Conservation (phyloP, 257 asterid genomes). For the Paraleonurus japonicus region DNA sequence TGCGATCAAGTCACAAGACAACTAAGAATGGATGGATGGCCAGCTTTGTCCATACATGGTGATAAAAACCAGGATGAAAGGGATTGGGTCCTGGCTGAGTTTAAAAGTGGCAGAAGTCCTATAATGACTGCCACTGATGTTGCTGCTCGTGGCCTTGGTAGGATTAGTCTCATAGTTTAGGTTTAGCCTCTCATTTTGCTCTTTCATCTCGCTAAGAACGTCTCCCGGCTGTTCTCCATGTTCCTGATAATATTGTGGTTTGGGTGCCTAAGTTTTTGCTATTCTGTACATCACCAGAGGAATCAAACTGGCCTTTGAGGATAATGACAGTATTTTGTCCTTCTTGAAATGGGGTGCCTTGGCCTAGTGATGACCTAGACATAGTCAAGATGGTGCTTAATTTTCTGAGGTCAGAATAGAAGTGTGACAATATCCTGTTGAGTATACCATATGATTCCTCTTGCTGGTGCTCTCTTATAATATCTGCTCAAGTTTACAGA, state of each 20-base stretch:
- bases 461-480: slow-evolving; percentile 9
- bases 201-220: slow-evolving; percentile 38
- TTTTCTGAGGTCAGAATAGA: slow-evolving; percentile 12
- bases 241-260: slow-evolving; percentile 70
- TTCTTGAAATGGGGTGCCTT: slow-evolving; percentile 8
- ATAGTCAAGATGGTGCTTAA: slow-evolving; percentile 10
- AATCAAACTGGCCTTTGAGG: slow-evolving; percentile 24
- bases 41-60: slow-evolving; percentile 92
- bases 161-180: slow-evolving; percentile 68
- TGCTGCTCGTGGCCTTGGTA: slow-evolving; percentile 99
- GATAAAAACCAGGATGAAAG: slow-evolving; percentile 91
- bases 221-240: slow-evolving; percentile 90
- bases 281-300: background rate
- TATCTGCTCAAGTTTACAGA: slow-evolving; percentile 26
- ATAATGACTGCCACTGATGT: slow-evolving; percentile 97
- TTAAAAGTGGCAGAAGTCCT: slow-evolving; percentile 82
- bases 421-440: slow-evolving; percentile 16
- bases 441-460: slow-evolving; percentile 21
- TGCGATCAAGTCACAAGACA: slow-evolving; percentile 89
- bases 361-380: slow-evolving; percentile 20
- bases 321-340: background rate
- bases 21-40: slow-evolving; percentile 93
- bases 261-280: slow-evolving; percentile 58
- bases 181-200: slow-evolving; percentile 44
- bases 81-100: slow-evolving; percentile 92